Evolutionary conservation across 176 grass and related monocot species (phyloP).

Genomic region (Eragrostis nindensis): DNA sequence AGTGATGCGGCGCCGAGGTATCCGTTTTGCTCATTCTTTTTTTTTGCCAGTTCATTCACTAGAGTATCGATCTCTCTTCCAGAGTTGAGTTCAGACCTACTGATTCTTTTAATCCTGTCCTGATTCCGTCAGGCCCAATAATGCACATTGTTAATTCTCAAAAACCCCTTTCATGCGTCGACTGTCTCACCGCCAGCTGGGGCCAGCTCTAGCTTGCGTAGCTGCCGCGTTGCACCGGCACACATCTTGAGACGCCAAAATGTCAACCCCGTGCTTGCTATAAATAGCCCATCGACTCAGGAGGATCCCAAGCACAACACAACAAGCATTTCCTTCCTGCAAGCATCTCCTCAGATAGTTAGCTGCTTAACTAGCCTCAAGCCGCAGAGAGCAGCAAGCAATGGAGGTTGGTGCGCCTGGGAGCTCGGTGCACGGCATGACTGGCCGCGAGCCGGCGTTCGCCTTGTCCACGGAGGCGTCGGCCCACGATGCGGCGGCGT

Average conservation of each 20-base stretch:
- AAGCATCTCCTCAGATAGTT: neutral
- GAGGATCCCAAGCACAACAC: neutral
- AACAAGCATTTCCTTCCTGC: neutral
- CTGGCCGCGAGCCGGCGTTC: constrained; percentile 54
- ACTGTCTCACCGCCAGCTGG: too few species aligned
- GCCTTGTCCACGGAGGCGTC: constrained; percentile 40
- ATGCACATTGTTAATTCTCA: neutral
- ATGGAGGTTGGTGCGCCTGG: neutral
- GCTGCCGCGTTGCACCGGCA: neutral
- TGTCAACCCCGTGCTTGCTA: neutral
- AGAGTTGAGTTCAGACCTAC: neutral
- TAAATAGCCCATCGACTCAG: neutral
- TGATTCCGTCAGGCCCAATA: neutral
- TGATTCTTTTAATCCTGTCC: neutral
- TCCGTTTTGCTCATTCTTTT: neutral
- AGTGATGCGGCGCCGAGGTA: constrained; percentile 69
- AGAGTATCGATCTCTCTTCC: neutral
- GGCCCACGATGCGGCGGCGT: neutral
- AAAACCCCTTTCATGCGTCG: too few species aligned
- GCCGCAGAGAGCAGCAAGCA: neutral
- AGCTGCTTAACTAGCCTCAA: neutral
- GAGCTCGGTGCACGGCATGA: constrained; percentile 63
- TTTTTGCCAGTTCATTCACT: neutral
- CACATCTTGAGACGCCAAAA: too few species aligned
- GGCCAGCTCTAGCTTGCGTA: neutral